phyloP scores from a whole-genome alignment of 345 rosid species.

The Salix exigua region DNA sequence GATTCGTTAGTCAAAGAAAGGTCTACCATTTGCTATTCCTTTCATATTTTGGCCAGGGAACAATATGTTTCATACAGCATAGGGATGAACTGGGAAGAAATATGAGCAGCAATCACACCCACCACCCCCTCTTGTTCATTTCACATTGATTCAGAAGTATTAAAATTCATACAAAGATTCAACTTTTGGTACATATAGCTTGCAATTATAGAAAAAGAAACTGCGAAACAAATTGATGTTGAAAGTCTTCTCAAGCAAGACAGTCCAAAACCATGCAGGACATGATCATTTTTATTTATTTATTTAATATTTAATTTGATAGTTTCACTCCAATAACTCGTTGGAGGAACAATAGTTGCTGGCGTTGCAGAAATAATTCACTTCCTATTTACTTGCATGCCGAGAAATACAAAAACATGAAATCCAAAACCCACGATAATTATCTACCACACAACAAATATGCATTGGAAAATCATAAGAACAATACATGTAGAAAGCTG shows the following conservation, averaged over 20 bases:
- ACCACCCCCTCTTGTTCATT: background rate
- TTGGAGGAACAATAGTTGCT: background rate
- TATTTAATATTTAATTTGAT: background rate
- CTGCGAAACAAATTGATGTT: background rate
- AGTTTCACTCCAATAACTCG: background rate
- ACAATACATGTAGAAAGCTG: background rate
- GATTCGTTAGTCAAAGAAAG: background rate
- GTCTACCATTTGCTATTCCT: background rate
- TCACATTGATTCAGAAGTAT: background rate
- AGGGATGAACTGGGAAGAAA: background rate
- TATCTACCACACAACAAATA: no score
- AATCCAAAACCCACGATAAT: no score
- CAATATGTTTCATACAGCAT: background rate
- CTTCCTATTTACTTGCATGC: background rate
- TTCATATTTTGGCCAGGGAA: background rate
- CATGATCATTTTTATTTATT: background rate
- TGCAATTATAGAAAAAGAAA: background rate
- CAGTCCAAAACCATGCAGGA: background rate
- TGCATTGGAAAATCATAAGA: no score
- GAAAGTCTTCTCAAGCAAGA: background rate
- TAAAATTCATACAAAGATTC: background rate
- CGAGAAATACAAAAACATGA: background rate
- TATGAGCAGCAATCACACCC: background rate
- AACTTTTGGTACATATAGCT: background rate
- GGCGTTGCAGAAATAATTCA: background rate